Conservation (phyloP, 345 rosid genomes). For the Citrus unshiu region DNA sequence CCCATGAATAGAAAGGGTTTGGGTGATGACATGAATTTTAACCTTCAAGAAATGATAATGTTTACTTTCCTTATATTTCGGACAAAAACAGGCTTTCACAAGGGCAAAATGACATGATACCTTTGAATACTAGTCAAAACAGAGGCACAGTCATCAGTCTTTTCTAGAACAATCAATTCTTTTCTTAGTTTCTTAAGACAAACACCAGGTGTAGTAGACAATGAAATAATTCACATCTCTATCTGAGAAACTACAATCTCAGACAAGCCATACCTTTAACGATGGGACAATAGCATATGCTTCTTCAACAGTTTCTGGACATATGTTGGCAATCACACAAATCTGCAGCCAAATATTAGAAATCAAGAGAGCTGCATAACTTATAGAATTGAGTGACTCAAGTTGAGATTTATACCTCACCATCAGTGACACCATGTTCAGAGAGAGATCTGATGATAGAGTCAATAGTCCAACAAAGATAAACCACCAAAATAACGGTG, state of each 20-base stretch:
- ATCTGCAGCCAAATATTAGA: constrained; percentile 49
- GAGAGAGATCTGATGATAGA: constrained; percentile 49
- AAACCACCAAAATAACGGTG: constrained; percentile 7
- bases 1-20: not conserved
- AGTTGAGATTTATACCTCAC: constrained; percentile 59
- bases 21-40: not conserved
- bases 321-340: constrained; percentile 61
- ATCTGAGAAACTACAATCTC: not conserved
- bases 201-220: not conserved
- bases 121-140: not conserved
- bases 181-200: not conserved
- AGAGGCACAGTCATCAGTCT: not conserved
- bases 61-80: not conserved
- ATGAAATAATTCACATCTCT: not conserved
- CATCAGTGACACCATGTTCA: constrained; percentile 54
- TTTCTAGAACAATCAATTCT: not conserved
- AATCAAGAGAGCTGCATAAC: constrained; percentile 16
- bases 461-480: constrained; percentile 35
- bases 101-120: too few species aligned
- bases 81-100: not conserved
- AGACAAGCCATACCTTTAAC: constrained; percentile 52
- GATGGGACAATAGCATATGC: constrained; percentile 75
- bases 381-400: constrained; percentile 10
- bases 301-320: constrained; percentile 78
- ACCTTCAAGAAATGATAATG: not conserved